These are phyloP conservation scores for Saccharomycopsis fermentans DNA, from an alignment of 805 yeast genomes.

Conservation along the genomic window DNA sequence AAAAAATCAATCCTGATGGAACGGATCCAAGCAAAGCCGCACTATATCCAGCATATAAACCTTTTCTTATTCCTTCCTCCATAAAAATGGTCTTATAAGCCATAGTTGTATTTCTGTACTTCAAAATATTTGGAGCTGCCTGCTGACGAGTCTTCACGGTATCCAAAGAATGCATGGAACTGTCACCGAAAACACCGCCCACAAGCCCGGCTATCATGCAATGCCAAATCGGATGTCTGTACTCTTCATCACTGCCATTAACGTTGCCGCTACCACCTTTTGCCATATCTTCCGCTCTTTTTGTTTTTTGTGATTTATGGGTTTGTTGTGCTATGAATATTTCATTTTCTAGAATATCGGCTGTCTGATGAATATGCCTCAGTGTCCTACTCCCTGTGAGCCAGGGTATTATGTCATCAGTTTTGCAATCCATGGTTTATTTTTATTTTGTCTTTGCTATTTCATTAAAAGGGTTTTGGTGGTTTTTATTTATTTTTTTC, in stretches of 20 bases:
- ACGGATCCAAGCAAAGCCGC: conserved; percentile 91
- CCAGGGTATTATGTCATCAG: neutral
- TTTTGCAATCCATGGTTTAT: neutral
- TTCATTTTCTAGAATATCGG: neutral
- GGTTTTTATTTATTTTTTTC: neutral
- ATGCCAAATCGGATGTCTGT: conserved; percentile 8
- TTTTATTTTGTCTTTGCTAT: neutral
- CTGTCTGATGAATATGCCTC: neutral
- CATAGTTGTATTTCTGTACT: conserved; percentile 63
- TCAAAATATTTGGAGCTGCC: conserved; percentile 63
- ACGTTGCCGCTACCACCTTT: neutral
- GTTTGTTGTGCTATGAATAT: neutral
- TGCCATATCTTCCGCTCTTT: neutral
- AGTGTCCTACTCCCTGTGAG: neutral
- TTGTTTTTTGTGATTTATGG: neutral
- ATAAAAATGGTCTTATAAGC: conserved; percentile 67
- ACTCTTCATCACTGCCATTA: neutral
- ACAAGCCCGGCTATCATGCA: conserved; percentile 78
- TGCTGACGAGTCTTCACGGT: conserved; percentile 97
- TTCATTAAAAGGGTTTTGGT: neutral
- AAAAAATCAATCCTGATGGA: conserved; percentile 91
- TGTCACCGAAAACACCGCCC: conserved; percentile 91
- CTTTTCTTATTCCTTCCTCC: conserved; percentile 79
- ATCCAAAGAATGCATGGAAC: conserved; percentile 90
- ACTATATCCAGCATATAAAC: conserved; percentile 83